Evolutionary conservation across 805 yeast genomes (phyloP).

Genomic region (Teunomyces stri): DNA sequence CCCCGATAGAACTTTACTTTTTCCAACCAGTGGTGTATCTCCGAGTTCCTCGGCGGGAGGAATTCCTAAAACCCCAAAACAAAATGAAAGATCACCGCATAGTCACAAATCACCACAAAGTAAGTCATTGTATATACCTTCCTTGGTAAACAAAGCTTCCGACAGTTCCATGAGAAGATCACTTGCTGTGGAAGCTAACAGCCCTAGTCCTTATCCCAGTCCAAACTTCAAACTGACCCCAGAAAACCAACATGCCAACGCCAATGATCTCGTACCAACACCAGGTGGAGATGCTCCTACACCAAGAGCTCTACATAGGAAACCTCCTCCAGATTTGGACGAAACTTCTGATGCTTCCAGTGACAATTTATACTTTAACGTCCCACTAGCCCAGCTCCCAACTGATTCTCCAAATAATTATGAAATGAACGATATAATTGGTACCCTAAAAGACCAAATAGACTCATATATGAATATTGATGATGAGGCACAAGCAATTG

Average conservation of each 20-base stretch:
- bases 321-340: slow-evolving; percentile 5
- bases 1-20: not conserved
- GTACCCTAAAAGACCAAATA: slow-evolving; percentile 22
- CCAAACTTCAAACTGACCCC: not conserved
- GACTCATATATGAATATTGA: slow-evolving; percentile 15
- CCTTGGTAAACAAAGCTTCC: slow-evolving; percentile 1
- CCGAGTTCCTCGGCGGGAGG: not conserved
- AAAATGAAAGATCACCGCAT: not conserved
- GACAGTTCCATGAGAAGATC: not conserved
- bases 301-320: not conserved
- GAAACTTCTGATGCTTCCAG: slow-evolving; percentile 5
- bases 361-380: slow-evolving; percentile 6
- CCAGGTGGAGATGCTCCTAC: not conserved
- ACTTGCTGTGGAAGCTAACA: not conserved
- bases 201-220: not conserved
- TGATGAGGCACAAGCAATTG: slow-evolving; percentile 1
- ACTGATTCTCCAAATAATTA: not conserved
- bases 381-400: not conserved
- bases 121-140: not conserved
- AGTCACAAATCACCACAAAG: not conserved
- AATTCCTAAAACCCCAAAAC: not conserved
- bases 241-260: not conserved
- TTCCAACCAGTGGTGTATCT: not conserved
- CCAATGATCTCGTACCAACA: not conserved
- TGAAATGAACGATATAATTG: slow-evolving; percentile 21